Evolutionary conservation across 257 asterid species (phyloP).

Genomic region (Haberlea rhodopensis): DNA sequence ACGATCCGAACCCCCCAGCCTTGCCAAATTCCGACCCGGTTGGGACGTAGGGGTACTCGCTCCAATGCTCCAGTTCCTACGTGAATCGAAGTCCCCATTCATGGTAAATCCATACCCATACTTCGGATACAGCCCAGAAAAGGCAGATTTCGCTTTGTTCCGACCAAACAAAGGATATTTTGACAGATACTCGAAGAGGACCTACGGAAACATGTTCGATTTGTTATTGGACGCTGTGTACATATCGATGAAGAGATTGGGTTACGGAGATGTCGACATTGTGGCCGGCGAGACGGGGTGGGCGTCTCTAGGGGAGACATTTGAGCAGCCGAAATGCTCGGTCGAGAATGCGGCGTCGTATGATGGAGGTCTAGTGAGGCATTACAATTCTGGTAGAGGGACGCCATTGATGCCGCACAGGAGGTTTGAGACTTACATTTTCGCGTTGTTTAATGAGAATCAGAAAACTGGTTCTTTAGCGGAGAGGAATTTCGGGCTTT

Average conservation of each 20-base stretch:
- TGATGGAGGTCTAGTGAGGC: slow-evolving; percentile 57
- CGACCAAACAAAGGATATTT: slow-evolving; percentile 30
- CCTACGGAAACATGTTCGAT: slow-evolving; percentile 76
- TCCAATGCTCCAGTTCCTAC: slow-evolving; percentile 61
- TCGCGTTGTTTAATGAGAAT: slow-evolving; percentile 74
- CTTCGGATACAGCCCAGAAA: slow-evolving; percentile 57
- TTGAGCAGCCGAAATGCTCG: slow-evolving; percentile 67
- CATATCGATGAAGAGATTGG: slow-evolving; percentile 64
- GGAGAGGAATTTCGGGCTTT: slow-evolving; percentile 82
- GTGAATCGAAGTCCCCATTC: slow-evolving; percentile 65
- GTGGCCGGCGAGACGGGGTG: slow-evolving; percentile 89
- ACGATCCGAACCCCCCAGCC: slow-evolving; percentile 62
- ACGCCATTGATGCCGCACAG: slow-evolving; percentile 76
- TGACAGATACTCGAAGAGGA: slow-evolving; percentile 38
- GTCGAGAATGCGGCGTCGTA: slow-evolving; percentile 69
- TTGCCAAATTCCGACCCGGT: slow-evolving; percentile 66
- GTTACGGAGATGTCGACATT: slow-evolving; percentile 70
- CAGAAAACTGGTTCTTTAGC: slow-evolving; percentile 57
- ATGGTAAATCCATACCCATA: slow-evolving; percentile 95
- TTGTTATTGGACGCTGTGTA: slow-evolving; percentile 64
- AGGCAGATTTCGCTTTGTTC: slow-evolving; percentile 47
- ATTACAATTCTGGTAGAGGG: slow-evolving; percentile 47
- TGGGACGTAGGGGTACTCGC: slow-evolving; percentile 71
- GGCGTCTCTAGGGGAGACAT: slow-evolving; percentile 62
- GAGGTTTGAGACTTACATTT: slow-evolving; percentile 64